These are phyloP conservation scores for Taxawa tesnikishii DNA, from an alignment of 2,329 filamentous ascomycete species.

Conservation along the genomic window DNA sequence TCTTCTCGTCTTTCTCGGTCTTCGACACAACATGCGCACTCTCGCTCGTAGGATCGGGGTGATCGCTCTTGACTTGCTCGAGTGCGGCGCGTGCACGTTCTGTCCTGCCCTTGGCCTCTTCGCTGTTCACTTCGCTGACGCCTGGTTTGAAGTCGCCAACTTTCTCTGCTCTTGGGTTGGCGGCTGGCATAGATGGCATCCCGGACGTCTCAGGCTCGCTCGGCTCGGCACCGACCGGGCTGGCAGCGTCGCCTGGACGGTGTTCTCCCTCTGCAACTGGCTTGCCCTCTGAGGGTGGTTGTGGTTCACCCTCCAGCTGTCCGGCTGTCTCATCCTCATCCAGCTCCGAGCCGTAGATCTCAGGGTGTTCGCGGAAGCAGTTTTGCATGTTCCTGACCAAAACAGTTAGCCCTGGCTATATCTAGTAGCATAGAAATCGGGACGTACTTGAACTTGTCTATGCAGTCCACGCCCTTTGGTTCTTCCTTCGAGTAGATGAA, in stretches of 20 bases:
- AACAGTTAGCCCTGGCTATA: slow-evolving; percentile 10
- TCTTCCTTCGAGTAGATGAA: slow-evolving; percentile 94
- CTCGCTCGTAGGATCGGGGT: slow-evolving; percentile 22
- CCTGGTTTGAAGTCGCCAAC: slow-evolving; percentile 9
- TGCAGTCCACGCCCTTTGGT: slow-evolving; percentile 95
- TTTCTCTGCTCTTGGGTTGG: slow-evolving; percentile 11
- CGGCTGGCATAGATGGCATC: slow-evolving; percentile 2
- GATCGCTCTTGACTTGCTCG: slow-evolving; percentile 20
- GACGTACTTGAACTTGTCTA: slow-evolving; percentile 89
- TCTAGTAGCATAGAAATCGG: slow-evolving; percentile 18
- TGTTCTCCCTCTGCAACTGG: slow-evolving; percentile 4
- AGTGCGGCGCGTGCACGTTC: slow-evolving; percentile 17
- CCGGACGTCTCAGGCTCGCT: background rate
- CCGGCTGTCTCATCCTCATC: slow-evolving; percentile 51
- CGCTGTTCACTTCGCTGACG: too few relatives aligned
- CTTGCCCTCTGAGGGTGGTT: slow-evolving; percentile 4
- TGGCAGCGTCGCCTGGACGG: slow-evolving; percentile 2
- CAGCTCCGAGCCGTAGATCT: slow-evolving; percentile 82
- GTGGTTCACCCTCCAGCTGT: too few relatives aligned
- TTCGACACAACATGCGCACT: too few relatives aligned
- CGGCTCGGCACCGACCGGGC: background rate
- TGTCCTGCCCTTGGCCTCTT: slow-evolving; percentile 11
- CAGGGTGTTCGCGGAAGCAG: slow-evolving; percentile 87
- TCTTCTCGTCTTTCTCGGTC: too few relatives aligned
- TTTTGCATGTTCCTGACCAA: slow-evolving; percentile 76